Evolutionary conservation across 148 eudicot species (phyloP).

Genomic region (Silene uniflora): DNA sequence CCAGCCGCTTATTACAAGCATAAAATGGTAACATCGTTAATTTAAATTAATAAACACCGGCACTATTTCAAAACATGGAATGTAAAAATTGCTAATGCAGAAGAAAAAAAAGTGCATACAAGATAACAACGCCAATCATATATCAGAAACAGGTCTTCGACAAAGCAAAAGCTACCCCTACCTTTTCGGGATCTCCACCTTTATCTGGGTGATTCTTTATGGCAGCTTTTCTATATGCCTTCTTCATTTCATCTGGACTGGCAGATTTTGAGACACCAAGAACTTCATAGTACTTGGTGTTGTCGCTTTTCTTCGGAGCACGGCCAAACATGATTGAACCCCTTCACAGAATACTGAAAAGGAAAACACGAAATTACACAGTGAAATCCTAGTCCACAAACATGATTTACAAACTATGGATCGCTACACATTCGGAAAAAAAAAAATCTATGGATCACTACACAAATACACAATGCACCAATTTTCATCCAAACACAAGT

Average conservation of each 20-base stretch:
- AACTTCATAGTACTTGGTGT: constrained; percentile 52
- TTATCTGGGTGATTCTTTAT: constrained; percentile 74
- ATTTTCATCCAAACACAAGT: neutral
- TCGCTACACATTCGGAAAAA: too few relatives aligned
- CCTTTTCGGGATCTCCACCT: constrained; percentile 83
- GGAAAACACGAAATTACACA: neutral
- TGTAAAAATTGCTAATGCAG: neutral
- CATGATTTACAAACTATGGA: too few relatives aligned
- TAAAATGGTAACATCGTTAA: neutral
- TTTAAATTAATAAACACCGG: neutral
- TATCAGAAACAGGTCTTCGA: neutral
- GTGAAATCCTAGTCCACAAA: neutral
- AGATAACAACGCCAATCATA: neutral
- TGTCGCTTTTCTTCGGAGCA: constrained; percentile 49
- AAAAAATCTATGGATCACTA: too few relatives aligned
- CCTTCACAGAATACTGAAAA: constrained; percentile 21
- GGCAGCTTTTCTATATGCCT: constrained; percentile 65
- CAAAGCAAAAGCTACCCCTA: constrained; percentile 15
- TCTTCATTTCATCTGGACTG: constrained; percentile 56
- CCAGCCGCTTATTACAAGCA: neutral
- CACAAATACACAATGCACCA: too few relatives aligned
- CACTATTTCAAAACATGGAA: neutral
- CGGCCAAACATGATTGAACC: constrained; percentile 56
- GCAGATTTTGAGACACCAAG: constrained; percentile 61
- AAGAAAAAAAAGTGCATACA: neutral